Percentiles rank a stretch among this genome's conserved stretches.
Conservation (phyloP, 73 alveolate species). For the Paramecium bursaria region DNA sequence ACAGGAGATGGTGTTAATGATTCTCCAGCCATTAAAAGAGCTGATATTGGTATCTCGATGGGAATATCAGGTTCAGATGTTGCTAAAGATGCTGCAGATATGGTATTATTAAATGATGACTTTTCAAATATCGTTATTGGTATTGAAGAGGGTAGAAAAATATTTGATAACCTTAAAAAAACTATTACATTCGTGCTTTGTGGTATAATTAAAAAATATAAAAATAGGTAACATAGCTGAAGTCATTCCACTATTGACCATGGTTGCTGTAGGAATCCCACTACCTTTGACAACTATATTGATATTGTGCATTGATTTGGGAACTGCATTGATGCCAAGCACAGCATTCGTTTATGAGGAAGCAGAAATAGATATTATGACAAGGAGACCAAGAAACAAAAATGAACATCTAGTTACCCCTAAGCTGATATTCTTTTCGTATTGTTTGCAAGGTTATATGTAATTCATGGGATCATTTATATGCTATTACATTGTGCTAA, state of each 20-base stretch:
- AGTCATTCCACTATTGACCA: conserved; percentile 51
- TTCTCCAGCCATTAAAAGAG: conserved; percentile 87
- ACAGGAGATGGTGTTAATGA: conserved; percentile 99
- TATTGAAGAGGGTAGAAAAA: conserved; percentile 92
- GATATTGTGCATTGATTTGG: conserved; percentile 90
- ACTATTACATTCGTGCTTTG: conserved; percentile 25
- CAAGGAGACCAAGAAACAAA: conserved; percentile 88
- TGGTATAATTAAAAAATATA: too few species aligned
- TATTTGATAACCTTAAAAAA: conserved; percentile 89
- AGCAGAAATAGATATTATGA: conserved; percentile 91
- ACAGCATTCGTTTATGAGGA: conserved; percentile 90
- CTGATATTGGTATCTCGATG: conserved; percentile 91
- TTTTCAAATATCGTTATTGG: conserved; percentile 88
- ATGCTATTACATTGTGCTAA: conserved; percentile 78
- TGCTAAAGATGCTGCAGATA: conserved; percentile 83
- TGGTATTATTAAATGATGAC: conserved; percentile 81
- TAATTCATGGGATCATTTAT: conserved; percentile 79
- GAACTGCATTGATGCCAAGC: conserved; percentile 93
- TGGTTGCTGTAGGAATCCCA: conserved; percentile 38
- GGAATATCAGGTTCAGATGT: conserved; percentile 86
- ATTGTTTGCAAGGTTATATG: conserved; percentile 78
- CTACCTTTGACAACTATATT: conserved; percentile 87
- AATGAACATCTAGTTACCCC: conserved; percentile 86
- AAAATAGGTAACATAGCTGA: conserved; percentile 63
- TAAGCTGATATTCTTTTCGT: conserved; percentile 79